Conservation (phyloP, 257 asterid species). For the Voacanga thouarsii region DNA sequence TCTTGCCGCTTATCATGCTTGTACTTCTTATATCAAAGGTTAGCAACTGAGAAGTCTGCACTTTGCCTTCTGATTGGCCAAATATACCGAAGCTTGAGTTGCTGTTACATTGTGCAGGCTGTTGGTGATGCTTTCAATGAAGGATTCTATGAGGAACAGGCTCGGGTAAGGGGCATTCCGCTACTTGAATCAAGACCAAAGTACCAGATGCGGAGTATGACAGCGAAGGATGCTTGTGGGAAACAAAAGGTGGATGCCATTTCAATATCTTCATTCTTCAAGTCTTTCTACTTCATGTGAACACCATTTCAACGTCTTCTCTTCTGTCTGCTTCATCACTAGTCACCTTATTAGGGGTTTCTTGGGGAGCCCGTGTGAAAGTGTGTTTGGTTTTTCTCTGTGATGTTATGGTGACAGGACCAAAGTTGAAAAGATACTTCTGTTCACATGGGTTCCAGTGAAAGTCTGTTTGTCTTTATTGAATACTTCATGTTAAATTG, state of each 20-base stretch:
- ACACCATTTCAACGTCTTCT: conserved; percentile 17
- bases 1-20: conserved; percentile 94
- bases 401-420: not conserved
- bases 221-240: conserved; percentile 88
- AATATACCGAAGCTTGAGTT: conserved; percentile 7
- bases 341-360: not conserved
- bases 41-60: not conserved
- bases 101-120: conserved; percentile 49
- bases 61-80: not conserved
- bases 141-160: conserved; percentile 97
- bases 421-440: not conserved
- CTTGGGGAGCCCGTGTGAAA: not conserved
- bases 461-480: not conserved
- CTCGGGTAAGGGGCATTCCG: conserved; percentile 82
- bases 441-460: not conserved
- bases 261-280: conserved; percentile 8
- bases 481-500: not conserved
- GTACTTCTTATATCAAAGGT: conserved; percentile 99
- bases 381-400: not conserved
- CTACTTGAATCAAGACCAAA: conserved; percentile 95
- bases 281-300: conserved; percentile 30
- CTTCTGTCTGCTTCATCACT: not conserved
- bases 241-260: conserved; percentile 64
- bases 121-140: conserved; percentile 99
- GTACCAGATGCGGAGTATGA: conserved; percentile 91